These are phyloP conservation scores for Podaxis sp. DNA, from an alignment of 768 basidiomycete genomes.

Conservation along the genomic window DNA sequence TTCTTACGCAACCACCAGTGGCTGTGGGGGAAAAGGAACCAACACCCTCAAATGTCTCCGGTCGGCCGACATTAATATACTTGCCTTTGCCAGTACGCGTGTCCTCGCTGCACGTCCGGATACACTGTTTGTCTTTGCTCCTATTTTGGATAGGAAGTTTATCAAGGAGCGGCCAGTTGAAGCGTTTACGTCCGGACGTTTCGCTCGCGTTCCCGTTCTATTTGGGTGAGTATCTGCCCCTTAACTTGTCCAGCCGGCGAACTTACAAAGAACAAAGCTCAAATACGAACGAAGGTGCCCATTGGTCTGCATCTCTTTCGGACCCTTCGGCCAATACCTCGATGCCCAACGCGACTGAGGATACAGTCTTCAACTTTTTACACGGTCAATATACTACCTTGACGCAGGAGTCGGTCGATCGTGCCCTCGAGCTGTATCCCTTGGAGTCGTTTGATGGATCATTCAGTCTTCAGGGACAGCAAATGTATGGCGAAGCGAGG, in stretches of 20 bases:
- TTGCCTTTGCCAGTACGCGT: constrained; percentile 34
- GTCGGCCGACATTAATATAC: constrained; percentile 23
- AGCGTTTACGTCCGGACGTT: constrained; percentile 36
- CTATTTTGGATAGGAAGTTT: constrained; percentile 35
- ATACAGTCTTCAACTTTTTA: constrained; percentile 41
- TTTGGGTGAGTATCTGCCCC: constrained; percentile 26
- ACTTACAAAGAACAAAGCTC: constrained; percentile 19
- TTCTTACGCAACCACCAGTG: constrained; percentile 19
- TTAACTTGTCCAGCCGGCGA: background rate
- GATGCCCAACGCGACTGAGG: constrained; percentile 34
- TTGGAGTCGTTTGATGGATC: constrained; percentile 31
- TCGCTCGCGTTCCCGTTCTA: constrained; percentile 39
- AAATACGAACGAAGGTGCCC: constrained; percentile 42
- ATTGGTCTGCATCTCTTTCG: constrained; percentile 35
- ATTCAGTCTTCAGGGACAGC: constrained; percentile 39
- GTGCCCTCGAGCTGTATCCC: constrained; percentile 35
- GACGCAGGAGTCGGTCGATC: constrained; percentile 27
- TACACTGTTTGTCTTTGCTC: constrained; percentile 39
- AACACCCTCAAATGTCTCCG: constrained; percentile 35
- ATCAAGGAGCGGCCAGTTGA: constrained; percentile 36
- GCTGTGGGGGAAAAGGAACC: constrained; percentile 23
- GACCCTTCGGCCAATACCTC: constrained; percentile 40
- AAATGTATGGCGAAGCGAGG: constrained; percentile 46
- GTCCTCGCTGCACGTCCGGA: constrained; percentile 29
- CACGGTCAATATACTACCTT: constrained; percentile 38